These are phyloP conservation scores for Lycium ferocissimum DNA, from an alignment of 257 asterid genomes.

Conservation along the genomic window DNA sequence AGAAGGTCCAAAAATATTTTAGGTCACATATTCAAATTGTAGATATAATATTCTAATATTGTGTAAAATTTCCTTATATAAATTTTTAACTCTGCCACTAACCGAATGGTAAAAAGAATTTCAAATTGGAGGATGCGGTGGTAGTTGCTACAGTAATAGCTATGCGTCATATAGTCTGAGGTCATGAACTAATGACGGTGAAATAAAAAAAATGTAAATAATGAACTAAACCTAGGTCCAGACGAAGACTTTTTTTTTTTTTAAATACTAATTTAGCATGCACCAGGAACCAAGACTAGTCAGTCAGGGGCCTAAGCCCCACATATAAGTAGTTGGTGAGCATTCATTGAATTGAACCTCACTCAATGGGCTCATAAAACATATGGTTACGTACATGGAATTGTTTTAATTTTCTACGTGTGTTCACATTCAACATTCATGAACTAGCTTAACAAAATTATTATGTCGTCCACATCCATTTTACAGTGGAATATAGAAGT, in stretches of 20 bases:
- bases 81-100: neutral
- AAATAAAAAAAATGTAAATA: neutral
- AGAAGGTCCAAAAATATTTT: too few species aligned
- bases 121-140: neutral
- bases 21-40: too few species aligned
- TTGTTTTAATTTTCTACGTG: conserved; percentile 26
- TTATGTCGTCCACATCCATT: conserved; percentile 25
- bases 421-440: conserved; percentile 31
- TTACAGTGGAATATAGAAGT: neutral
- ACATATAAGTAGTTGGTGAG: conserved; percentile 25
- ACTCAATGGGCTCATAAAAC: neutral
- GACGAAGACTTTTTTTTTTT: too few species aligned
- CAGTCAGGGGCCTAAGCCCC: neutral
- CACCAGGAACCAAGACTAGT: conserved; percentile 14
- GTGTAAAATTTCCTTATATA: too few species aligned
- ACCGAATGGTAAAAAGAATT: neutral
- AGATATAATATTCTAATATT: too few species aligned
- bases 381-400: conserved; percentile 28
- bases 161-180: conserved; percentile 10
- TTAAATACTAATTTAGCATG: neutral
- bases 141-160: neutral
- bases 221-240: neutral
- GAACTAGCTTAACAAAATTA: conserved; percentile 6
- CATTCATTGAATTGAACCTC: conserved; percentile 39
- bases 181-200: conserved; percentile 20